phyloP scores from a whole-genome alignment of 306 rosid species.

The Hylodesmum podocarpum region DNA sequence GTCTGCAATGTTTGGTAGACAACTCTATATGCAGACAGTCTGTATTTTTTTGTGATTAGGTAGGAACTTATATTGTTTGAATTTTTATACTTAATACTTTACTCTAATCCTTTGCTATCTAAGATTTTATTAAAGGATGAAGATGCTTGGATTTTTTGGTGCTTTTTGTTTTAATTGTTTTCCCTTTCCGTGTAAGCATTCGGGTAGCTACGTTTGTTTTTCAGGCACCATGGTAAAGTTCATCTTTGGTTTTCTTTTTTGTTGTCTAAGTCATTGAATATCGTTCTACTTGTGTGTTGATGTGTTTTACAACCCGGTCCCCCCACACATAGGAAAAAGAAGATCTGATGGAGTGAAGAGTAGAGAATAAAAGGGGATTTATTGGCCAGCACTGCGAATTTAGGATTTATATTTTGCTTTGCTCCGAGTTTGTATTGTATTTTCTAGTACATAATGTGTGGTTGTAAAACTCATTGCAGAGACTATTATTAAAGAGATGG shows the following conservation, averaged over 20 bases:
- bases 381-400: neutral
- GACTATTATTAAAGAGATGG: slow-evolving; percentile 52
- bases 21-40: no score
- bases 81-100: neutral
- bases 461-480: slow-evolving; percentile 38
- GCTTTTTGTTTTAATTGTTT: slow-evolving; percentile 10
- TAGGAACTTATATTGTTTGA: neutral
- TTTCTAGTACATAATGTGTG: slow-evolving; percentile 7
- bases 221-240: slow-evolving; percentile 2
- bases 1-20: no score
- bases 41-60: neutral
- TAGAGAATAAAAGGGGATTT: neutral
- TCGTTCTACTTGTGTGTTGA: slow-evolving; percentile 26
- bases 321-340: neutral
- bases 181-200: neutral
- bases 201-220: slow-evolving; percentile 2
- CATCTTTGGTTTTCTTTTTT: neutral
- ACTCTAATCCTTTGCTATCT: neutral
- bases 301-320: neutral
- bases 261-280: slow-evolving; percentile 21
- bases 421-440: neutral
- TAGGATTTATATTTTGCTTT: slow-evolving; percentile 24
- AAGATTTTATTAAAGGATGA: neutral
- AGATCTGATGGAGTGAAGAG: neutral
- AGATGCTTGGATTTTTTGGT: slow-evolving; percentile 27